These are phyloP conservation scores for Starmerella sp. DNA, from an alignment of 805 yeast species.

Conservation along the genomic window DNA sequence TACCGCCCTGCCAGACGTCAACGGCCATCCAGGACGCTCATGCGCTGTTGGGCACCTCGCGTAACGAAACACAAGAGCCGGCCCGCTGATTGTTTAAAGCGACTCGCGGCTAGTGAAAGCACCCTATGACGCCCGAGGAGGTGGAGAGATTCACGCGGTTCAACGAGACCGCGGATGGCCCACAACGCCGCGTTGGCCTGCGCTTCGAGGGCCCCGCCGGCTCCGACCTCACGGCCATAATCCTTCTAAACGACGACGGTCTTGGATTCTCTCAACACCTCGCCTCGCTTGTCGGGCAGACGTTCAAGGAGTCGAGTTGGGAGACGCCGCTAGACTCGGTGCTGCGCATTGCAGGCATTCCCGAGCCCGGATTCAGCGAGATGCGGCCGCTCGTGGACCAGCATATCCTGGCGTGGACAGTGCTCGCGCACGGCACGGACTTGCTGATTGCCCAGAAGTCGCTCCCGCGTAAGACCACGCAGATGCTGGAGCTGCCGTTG, in stretches of 20 bases:
- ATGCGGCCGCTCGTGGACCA: background rate
- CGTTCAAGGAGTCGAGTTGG: background rate
- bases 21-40: no score
- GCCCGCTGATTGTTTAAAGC: no score
- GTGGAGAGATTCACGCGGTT: background rate
- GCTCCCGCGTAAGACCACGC: background rate
- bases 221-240: background rate
- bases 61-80: no score
- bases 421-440: background rate
- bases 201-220: background rate
- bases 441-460: background rate
- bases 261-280: background rate
- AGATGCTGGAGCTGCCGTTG: background rate
- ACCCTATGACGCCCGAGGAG: background rate
- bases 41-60: no score
- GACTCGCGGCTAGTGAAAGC: background rate
- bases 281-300: background rate
- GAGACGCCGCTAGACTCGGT: background rate
- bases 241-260: constrained; percentile 1
- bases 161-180: constrained; percentile 1
- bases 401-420: background rate
- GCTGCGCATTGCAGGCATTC: background rate
- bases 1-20: no score
- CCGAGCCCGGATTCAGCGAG: background rate
- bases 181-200: constrained; percentile 3